Percentiles rank a stretch among this genome's conserved stretches.
Evolutionary conservation across 2,329 filamentous ascomycete genomes (phyloP).

Genomic region (Aspergillus sp.): DNA sequence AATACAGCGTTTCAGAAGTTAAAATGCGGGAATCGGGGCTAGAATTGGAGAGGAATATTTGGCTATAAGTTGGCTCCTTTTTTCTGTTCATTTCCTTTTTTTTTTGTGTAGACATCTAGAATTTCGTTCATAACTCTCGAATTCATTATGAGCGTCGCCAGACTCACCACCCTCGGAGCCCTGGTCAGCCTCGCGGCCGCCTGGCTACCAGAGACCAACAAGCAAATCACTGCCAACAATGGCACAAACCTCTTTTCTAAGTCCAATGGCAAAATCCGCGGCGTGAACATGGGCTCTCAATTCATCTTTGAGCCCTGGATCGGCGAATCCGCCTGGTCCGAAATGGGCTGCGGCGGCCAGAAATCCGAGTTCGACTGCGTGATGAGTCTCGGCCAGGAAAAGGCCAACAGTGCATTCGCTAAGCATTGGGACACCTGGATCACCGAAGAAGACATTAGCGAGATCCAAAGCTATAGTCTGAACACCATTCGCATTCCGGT

Average conservation of each 20-base stretch:
- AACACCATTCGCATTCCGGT: slow-evolving; percentile 51
- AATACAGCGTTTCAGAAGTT: no score
- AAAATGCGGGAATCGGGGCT: no score
- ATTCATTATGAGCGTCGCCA: no score
- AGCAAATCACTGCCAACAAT: slow-evolving; percentile 15
- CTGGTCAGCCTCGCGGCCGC: slow-evolving; percentile 4
- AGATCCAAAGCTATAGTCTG: slow-evolving; percentile 46
- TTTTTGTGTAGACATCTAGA: no score
- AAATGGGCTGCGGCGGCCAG: slow-evolving; percentile 43
- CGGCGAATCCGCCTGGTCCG: slow-evolving; percentile 39
- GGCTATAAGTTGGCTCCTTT: no score
- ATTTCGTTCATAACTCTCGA: no score
- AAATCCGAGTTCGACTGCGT: slow-evolving; percentile 52
- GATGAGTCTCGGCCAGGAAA: slow-evolving; percentile 40
- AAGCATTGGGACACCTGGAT: slow-evolving; percentile 49
- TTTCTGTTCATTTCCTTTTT: no score
- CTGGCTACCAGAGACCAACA: slow-evolving; percentile 23
- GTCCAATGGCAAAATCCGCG: slow-evolving; percentile 41
- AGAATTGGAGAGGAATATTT: no score
- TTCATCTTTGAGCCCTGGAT: slow-evolving; percentile 54
- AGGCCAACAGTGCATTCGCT: slow-evolving; percentile 43
- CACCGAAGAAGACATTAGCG: slow-evolving; percentile 42
- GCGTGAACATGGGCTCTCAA: slow-evolving; percentile 49
- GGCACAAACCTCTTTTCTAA: slow-evolving; percentile 19
- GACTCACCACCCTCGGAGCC: background rate